Evolutionary conservation across 129 eudicot species (phyloP).

Genomic region (Centella asiatica): DNA sequence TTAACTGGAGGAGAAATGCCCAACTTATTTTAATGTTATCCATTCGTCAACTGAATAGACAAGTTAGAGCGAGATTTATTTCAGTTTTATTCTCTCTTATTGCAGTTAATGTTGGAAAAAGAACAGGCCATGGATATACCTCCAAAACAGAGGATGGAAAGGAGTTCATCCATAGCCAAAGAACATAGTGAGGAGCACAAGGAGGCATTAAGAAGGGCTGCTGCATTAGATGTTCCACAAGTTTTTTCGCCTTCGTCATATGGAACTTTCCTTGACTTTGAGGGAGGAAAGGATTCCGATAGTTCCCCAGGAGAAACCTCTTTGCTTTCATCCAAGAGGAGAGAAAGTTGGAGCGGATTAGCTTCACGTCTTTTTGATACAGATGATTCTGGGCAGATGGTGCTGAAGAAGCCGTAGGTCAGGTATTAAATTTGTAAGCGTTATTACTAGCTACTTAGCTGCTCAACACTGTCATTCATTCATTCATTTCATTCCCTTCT

Average conservation of each 20-base stretch:
- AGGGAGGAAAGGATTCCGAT: conserved; percentile 28
- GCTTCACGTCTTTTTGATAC: conserved; percentile 37
- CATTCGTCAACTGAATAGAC: neutral
- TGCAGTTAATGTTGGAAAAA: conserved; percentile 67
- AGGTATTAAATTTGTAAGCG: neutral
- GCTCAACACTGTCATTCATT: neutral
- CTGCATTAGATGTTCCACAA: conserved; percentile 61
- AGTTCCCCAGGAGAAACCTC: conserved; percentile 16
- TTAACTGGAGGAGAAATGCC: neutral
- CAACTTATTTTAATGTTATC: neutral
- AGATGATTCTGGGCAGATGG: conserved; percentile 43
- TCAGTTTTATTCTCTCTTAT: conserved; percentile 10
- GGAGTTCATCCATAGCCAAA: conserved; percentile 54
- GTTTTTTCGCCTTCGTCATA: conserved; percentile 61
- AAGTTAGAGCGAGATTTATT: neutral
- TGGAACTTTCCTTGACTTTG: conserved; percentile 60
- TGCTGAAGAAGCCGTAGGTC: conserved; percentile 28
- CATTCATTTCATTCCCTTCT: conserved; percentile 4
- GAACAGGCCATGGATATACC: conserved; percentile 64
- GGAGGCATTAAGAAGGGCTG: conserved; percentile 70
- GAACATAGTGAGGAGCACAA: conserved; percentile 71
- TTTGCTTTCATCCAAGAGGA: conserved; percentile 21
- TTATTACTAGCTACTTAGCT: neutral
- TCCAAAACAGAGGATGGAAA: conserved; percentile 66
- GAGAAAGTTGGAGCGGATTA: conserved; percentile 44